A percentile compares a stretch with the other conserved stretches of the same genome.
These are phyloP conservation scores for Ascochyta pisi DNA, from an alignment of 2,329 filamentous ascomycete genomes.

Conservation along the genomic window DNA sequence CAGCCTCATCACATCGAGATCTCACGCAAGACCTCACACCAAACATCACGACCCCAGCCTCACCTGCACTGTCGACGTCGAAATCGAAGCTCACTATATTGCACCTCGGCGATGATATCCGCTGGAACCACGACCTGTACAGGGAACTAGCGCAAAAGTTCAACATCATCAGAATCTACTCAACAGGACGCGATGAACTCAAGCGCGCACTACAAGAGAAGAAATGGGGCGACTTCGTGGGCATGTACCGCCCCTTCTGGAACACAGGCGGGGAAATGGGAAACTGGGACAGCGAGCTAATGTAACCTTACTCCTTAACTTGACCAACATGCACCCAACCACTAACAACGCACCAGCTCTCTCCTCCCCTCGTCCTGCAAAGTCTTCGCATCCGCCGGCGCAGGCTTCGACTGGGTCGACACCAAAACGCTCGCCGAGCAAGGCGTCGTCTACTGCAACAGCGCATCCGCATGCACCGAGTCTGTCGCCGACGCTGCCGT, in stretches of 20 bases:
- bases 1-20: not conserved
- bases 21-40: not conserved
- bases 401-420: constrained; percentile 70
- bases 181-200: constrained; percentile 50
- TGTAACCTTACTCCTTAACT: constrained; percentile 36
- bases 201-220: constrained; percentile 47
- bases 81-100: constrained; percentile 45
- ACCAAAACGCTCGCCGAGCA: constrained; percentile 65
- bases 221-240: constrained; percentile 54
- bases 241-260: constrained; percentile 67
- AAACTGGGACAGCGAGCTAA: constrained; percentile 66
- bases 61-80: not conserved
- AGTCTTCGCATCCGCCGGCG: constrained; percentile 66
- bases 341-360: constrained; percentile 16
- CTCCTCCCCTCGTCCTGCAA: constrained; percentile 60
- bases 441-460: constrained; percentile 76
- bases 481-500: constrained; percentile 76
- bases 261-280: constrained; percentile 71
- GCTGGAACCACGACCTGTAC: constrained; percentile 55
- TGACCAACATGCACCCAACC: too few relatives aligned
- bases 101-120: constrained; percentile 54
- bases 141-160: constrained; percentile 46
- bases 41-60: not conserved
- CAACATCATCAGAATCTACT: constrained; percentile 49
- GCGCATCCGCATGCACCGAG: constrained; percentile 72